Evolutionary conservation across 2,329 filamentous ascomycete species (phyloP).

Genomic region (Elsinoe batatas): DNA sequence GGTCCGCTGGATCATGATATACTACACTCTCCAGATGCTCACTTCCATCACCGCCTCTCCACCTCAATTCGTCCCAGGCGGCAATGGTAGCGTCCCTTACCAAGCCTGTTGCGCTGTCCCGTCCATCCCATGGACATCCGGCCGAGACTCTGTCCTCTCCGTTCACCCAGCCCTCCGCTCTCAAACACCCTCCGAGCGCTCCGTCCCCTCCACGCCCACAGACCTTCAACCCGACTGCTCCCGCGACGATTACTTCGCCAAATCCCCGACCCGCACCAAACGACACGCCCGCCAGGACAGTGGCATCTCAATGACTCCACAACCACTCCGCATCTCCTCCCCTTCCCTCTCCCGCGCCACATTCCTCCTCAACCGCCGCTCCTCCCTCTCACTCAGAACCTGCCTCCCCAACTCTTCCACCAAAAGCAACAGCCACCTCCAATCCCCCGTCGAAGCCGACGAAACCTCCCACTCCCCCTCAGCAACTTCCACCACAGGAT

Average conservation of each 20-base stretch:
- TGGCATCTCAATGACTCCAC: conserved; percentile 11
- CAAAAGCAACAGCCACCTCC: conserved; percentile 4
- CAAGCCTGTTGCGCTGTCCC: conserved; percentile 17
- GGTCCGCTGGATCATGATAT: conserved; percentile 68
- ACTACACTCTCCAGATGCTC: conserved; percentile 63
- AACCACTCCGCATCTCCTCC: conserved; percentile 15
- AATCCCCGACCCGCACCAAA: conserved; percentile 2
- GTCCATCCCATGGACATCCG: conserved; percentile 43
- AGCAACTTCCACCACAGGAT: too few species aligned
- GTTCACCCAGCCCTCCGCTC: conserved; percentile 39
- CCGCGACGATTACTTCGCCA: conserved; percentile 29
- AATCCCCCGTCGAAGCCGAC: conserved; percentile 2
- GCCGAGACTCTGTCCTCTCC: conserved; percentile 49
- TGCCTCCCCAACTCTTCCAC: neutral
- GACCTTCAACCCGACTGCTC: conserved; percentile 39
- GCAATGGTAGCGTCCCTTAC: neutral
- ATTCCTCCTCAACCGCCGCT: conserved; percentile 13
- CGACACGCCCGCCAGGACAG: conserved; percentile 2
- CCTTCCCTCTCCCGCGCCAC: conserved; percentile 8
- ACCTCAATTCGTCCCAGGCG: conserved; percentile 29
- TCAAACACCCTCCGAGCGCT: conserved; percentile 31
- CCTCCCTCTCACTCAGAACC: conserved; percentile 3
- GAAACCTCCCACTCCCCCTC: neutral
- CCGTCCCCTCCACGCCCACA: neutral
- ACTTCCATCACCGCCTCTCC: conserved; percentile 48